These are phyloP conservation scores for Teratosphaeria epicoccoides DNA, from an alignment of 2,329 filamentous ascomycete species.

Conservation along the genomic window DNA sequence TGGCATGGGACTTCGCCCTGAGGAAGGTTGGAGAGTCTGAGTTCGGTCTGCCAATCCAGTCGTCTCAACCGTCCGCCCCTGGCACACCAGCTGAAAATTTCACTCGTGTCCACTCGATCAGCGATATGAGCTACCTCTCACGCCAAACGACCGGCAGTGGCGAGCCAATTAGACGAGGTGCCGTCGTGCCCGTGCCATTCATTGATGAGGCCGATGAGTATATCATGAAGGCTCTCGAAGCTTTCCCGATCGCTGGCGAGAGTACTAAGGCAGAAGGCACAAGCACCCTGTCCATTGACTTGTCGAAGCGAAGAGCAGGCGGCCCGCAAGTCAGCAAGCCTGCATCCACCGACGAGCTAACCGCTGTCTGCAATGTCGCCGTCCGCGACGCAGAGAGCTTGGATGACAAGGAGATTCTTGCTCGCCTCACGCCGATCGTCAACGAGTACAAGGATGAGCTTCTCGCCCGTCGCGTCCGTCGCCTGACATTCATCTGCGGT, in stretches of 20 bases:
- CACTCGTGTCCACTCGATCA: constrained; percentile 86
- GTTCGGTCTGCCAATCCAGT: constrained; percentile 70
- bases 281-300: constrained; percentile 54
- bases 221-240: constrained; percentile 71
- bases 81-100: constrained; percentile 54
- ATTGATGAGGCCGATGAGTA: constrained; percentile 88
- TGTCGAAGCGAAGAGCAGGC: constrained; percentile 58
- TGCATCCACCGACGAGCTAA: constrained; percentile 64
- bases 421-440: constrained; percentile 65
- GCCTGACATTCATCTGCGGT: constrained; percentile 92
- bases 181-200: constrained; percentile 86
- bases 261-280: constrained; percentile 42
- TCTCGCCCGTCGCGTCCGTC: constrained; percentile 67
- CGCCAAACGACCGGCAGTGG: constrained; percentile 48
- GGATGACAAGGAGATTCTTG: constrained; percentile 70
- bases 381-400: constrained; percentile 77
- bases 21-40: constrained; percentile 88
- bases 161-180: constrained; percentile 80
- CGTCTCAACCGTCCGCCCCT: constrained; percentile 63
- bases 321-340: constrained; percentile 36
- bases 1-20: constrained; percentile 93
- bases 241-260: constrained; percentile 48
- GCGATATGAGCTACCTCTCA: constrained; percentile 84
- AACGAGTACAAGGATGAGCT: constrained; percentile 76
- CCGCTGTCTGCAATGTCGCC: constrained; percentile 84